These are phyloP conservation scores for Trypanosoma avium DNA, from an alignment of 208 protist genomes.

Conservation along the genomic window DNA sequence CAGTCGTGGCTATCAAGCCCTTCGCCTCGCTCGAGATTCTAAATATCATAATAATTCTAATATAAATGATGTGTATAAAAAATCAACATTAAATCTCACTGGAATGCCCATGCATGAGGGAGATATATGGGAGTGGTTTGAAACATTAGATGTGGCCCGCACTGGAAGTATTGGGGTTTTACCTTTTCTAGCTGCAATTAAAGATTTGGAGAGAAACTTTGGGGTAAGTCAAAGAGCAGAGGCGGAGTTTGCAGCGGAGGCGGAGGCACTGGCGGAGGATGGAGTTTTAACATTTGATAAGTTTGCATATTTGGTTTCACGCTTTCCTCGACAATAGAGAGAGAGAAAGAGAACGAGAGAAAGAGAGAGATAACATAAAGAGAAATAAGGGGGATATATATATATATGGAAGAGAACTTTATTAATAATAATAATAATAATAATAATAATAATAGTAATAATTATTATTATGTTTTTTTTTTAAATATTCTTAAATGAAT, in stretches of 20 bases:
- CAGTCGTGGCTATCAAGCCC: constrained; percentile 73
- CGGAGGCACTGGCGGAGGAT: constrained; percentile 41
- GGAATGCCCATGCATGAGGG: constrained; percentile 60
- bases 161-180: constrained; percentile 38
- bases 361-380: neutral
- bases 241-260: constrained; percentile 40
- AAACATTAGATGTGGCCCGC: constrained; percentile 40
- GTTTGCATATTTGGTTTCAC: constrained; percentile 75
- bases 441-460: no score
- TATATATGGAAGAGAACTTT: neutral
- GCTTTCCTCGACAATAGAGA: constrained; percentile 50
- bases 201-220: constrained; percentile 60
- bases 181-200: constrained; percentile 45
- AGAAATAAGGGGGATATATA: no score
- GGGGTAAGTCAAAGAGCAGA: constrained; percentile 47
- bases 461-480: no score
- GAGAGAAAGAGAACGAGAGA: neutral
- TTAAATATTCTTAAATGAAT: no score
- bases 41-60: constrained; percentile 45
- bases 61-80: constrained; percentile 27
- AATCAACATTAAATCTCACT: constrained; percentile 41
- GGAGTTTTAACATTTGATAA: constrained; percentile 68
- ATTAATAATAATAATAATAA: no score
- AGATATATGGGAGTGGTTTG: constrained; percentile 70
- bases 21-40: no score